phyloP scores from a whole-genome alignment of 805 yeast genomes.

The Nakazawaea molendinolei region DNA sequence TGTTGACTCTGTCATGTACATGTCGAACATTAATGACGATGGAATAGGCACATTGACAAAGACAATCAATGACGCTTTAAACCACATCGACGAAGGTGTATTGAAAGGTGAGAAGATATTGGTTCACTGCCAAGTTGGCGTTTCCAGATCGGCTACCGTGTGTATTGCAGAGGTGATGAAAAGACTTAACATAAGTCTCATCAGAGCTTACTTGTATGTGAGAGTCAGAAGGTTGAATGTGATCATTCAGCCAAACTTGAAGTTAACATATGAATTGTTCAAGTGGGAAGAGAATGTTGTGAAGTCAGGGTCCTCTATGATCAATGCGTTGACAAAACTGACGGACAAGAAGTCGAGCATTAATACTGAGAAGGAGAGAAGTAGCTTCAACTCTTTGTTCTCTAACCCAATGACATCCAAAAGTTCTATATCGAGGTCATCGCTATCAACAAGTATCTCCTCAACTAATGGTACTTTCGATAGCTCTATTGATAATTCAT shows the following conservation, averaged over 20 bases:
- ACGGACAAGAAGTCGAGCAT: too few species aligned
- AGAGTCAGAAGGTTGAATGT: constrained; percentile 85
- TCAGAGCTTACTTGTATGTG: constrained; percentile 82
- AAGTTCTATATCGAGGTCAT: constrained; percentile 7
- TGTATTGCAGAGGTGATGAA: constrained; percentile 94
- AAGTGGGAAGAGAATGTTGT: constrained; percentile 49
- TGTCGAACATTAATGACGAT: constrained; percentile 79
- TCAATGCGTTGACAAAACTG: neutral
- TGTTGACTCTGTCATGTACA: constrained; percentile 47
- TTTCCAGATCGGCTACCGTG: constrained; percentile 89
- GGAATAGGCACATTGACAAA: constrained; percentile 74
- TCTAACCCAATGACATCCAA: constrained; percentile 1
- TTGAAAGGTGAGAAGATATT: constrained; percentile 43
- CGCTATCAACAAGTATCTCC: constrained; percentile 10
- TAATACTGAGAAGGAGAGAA: too few species aligned
- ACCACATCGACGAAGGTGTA: constrained; percentile 54
- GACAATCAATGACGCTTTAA: constrained; percentile 56
- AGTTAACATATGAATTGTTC: constrained; percentile 85
- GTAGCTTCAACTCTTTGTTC: constrained; percentile 10
- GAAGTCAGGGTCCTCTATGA: constrained; percentile 1
- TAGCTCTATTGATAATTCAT: neutral
- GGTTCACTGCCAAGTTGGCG: constrained; percentile 95
- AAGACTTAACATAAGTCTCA: constrained; percentile 55
- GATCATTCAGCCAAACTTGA: constrained; percentile 87
- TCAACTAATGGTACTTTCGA: constrained; percentile 8